Conservation (phyloP, 1,284 basidiomycete species). For the Coniophora puteana region DNA sequence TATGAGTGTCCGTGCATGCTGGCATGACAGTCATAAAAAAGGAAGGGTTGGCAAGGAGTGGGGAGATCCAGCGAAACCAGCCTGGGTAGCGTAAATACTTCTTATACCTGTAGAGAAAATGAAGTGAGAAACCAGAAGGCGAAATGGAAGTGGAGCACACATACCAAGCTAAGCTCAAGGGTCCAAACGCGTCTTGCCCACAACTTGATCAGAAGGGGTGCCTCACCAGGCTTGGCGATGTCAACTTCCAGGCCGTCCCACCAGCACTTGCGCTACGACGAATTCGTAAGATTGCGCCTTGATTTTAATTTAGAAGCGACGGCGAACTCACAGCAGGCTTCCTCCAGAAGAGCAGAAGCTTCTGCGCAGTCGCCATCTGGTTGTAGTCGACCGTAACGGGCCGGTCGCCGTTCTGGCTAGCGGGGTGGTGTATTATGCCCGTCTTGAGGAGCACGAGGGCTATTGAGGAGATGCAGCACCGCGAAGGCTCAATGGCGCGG, state of each 20-base stretch:
- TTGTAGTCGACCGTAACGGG: conserved; percentile 80
- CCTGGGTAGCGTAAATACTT: too few species aligned
- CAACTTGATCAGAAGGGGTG: conserved; percentile 69
- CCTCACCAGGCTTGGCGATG: conserved; percentile 54
- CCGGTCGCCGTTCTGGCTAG: conserved; percentile 47
- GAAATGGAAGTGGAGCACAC: conserved; percentile 26
- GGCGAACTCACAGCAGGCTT: conserved; percentile 85
- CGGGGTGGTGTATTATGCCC: conserved; percentile 78
- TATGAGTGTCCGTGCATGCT: neutral
- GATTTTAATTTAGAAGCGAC: conserved; percentile 1
- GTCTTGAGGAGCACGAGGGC: conserved; percentile 97
- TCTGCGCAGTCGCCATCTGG: conserved; percentile 97
- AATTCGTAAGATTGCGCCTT: conserved; percentile 3
- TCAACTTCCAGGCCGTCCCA: conserved; percentile 98
- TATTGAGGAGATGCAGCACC: conserved; percentile 98
- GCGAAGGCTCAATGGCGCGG: conserved; percentile 89
- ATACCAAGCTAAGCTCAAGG: conserved; percentile 89
- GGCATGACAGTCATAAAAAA: conserved; percentile 1
- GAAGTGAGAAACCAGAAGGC: too few species aligned
- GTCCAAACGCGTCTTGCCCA: conserved; percentile 99
- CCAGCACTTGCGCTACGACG: conserved; percentile 91
- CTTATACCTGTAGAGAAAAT: too few species aligned
- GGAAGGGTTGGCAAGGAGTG: too few species aligned
- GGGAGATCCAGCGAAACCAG: too few species aligned
- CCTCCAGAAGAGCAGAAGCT: conserved; percentile 96